A percentile compares a stretch with the other conserved stretches of the same genome.
Evolutionary conservation across 306 rosid genomes (phyloP).

Genomic region (Vachellia pachyceras): DNA sequence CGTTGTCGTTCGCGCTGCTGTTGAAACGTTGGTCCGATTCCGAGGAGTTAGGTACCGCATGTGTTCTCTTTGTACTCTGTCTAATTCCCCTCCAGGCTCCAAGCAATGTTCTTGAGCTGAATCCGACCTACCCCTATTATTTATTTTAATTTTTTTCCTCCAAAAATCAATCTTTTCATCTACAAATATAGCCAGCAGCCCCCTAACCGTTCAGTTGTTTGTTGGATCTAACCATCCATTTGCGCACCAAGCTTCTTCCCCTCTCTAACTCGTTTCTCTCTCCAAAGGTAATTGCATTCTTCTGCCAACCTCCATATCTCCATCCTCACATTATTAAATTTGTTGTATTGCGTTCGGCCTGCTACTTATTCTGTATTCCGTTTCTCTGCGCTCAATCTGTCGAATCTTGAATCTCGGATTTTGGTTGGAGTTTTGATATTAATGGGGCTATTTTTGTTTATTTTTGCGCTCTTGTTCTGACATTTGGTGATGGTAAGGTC

Average conservation of each 20-base stretch:
- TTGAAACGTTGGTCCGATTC: not conserved
- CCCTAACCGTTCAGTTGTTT: not conserved
- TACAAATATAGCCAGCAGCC: not conserved
- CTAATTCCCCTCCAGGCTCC: not conserved
- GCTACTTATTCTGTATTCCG: not conserved
- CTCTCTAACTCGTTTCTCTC: not conserved
- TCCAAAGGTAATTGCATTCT: slow-evolving; percentile 5
- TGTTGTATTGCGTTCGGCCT: not conserved
- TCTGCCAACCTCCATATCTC: slow-evolving; percentile 3
- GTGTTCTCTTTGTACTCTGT: not conserved
- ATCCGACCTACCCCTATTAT: not conserved
- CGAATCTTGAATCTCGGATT: slow-evolving; percentile 22
- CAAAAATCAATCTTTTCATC: not conserved
- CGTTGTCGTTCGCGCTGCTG: not conserved
- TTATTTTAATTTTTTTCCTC: not conserved
- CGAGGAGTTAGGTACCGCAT: slow-evolving; percentile 5
- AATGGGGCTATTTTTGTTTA: slow-evolving; percentile 27
- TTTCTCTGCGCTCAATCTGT: not conserved
- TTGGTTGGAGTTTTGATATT: slow-evolving; percentile 37
- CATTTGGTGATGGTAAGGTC: not conserved
- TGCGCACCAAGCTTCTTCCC: not conserved
- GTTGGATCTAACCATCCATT: not conserved
- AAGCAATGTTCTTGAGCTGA: not conserved
- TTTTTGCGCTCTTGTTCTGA: not conserved
- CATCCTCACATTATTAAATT: not conserved